Evolutionary conservation across 202 grass and related monocot genomes (phyloP).

Genomic region (Zoysia matrella): DNA sequence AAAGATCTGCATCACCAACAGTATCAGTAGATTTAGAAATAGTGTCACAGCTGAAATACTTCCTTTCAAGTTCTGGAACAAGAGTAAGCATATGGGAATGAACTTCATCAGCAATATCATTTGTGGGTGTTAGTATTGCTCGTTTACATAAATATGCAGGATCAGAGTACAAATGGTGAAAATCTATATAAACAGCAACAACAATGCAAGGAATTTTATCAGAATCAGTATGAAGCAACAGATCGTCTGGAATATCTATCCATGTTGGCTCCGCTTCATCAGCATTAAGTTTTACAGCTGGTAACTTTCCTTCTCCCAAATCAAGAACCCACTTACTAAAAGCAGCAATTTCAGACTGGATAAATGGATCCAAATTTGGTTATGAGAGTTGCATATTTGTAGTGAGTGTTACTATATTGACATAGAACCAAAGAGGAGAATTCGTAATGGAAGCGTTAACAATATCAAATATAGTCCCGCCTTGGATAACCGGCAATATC

Average conservation of each 20-base stretch:
- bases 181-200: not conserved
- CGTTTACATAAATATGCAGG: not conserved
- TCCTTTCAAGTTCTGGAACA: too few species aligned
- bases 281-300: too few species aligned
- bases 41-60: too few species aligned
- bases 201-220: not conserved
- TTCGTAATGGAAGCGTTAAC: too few species aligned
- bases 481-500: too few species aligned
- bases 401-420: not conserved
- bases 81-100: too few species aligned
- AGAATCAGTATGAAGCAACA: not conserved
- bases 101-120: not conserved
- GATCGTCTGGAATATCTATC: not conserved
- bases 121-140: not conserved
- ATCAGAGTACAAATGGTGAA: not conserved
- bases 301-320: too few species aligned
- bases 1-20: too few species aligned
- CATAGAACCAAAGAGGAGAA: not conserved
- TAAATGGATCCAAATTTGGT: not conserved
- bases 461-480: too few species aligned
- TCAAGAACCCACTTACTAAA: too few species aligned
- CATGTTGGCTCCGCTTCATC: not conserved
- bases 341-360: not conserved
- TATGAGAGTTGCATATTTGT: not conserved
- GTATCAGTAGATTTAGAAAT: too few species aligned